Percentiles rank a stretch among this genome's conserved stretches.
Conservation (phyloP, 371 early-diverging fungal species). For the Mortierella sp. region DNA sequence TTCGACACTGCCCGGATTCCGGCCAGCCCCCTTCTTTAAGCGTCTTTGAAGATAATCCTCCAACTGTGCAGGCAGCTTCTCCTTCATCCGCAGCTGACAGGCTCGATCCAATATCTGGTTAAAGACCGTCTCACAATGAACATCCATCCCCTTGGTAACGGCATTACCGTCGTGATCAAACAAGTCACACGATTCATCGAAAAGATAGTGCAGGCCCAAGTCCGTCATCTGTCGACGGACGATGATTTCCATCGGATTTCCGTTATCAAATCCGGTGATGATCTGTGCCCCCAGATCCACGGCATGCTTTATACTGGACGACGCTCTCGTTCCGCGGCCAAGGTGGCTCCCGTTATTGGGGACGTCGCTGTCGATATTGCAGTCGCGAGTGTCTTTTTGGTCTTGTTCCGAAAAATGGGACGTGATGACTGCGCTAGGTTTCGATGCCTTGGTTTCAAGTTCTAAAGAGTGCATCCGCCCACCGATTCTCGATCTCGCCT, state of each 20-base stretch:
- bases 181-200: conserved; percentile 36
- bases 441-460: conserved; percentile 16
- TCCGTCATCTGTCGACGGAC: conserved; percentile 53
- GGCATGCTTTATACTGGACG: conserved; percentile 8
- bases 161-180: conserved; percentile 45
- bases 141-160: conserved; percentile 41
- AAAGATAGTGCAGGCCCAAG: conserved; percentile 36
- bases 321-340: too few relatives aligned
- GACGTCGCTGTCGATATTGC: too few relatives aligned
- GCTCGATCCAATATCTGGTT: conserved; percentile 46
- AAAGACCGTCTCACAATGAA: conserved; percentile 40
- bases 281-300: conserved; percentile 57
- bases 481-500: conserved; percentile 45
- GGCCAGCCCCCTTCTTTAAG: conserved; percentile 13
- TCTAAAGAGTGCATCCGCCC: conserved; percentile 51
- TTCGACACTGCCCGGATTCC: conserved; percentile 11
- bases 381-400: too few relatives aligned
- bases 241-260: conserved; percentile 59
- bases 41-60: conserved; percentile 11
- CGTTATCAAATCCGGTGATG: conserved; percentile 59
- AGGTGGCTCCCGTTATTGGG: too few relatives aligned
- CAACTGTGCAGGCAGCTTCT: conserved; percentile 13
- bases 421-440: too few relatives aligned
- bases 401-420: not conserved
- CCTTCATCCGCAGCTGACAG: conserved; percentile 24